phyloP scores from a whole-genome alignment of 371 early-diverging fungal genomes.

The Mucor saturninus region DNA sequence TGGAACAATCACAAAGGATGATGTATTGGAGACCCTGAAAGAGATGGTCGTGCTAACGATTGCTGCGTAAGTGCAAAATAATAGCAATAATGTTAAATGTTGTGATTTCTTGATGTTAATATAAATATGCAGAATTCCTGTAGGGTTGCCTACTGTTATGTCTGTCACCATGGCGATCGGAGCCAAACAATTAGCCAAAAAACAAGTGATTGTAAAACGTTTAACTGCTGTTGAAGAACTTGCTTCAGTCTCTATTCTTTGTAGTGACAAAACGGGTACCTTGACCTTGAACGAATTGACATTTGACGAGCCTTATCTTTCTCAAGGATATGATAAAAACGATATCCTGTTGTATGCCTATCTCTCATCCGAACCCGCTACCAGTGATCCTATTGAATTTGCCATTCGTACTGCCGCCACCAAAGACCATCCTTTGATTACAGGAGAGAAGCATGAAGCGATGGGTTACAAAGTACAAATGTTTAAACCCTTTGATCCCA shows the following conservation, averaged over 20 bases:
- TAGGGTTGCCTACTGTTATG: slow-evolving; percentile 96
- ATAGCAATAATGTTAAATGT: too few relatives aligned
- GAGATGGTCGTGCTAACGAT: slow-evolving; percentile 91
- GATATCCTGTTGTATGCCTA: slow-evolving; percentile 87
- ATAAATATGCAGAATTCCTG: slow-evolving; percentile 73
- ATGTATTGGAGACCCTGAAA: slow-evolving; percentile 70
- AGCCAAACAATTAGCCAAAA: slow-evolving; percentile 89
- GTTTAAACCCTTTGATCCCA: slow-evolving; percentile 93
- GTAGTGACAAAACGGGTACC: slow-evolving; percentile 98
- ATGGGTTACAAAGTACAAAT: slow-evolving; percentile 87
- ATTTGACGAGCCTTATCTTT: slow-evolving; percentile 87
- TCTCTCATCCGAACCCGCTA: slow-evolving; percentile 89
- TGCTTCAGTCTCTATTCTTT: slow-evolving; percentile 92
- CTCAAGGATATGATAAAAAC: slow-evolving; percentile 70
- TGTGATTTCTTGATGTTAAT: neutral
- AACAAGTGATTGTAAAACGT: slow-evolving; percentile 95
- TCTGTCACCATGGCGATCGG: slow-evolving; percentile 97
- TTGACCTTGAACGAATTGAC: slow-evolving; percentile 91
- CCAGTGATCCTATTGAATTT: slow-evolving; percentile 90
- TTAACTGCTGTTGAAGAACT: slow-evolving; percentile 94
- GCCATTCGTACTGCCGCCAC: slow-evolving; percentile 86
- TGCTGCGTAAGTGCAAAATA: slow-evolving; percentile 73
- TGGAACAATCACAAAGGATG: slow-evolving; percentile 38
- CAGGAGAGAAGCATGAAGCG: slow-evolving; percentile 61
- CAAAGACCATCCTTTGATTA: slow-evolving; percentile 72